phyloP scores from a whole-genome alignment of 2,329 filamentous ascomycete genomes.

The Mariannaea elegans region DNA sequence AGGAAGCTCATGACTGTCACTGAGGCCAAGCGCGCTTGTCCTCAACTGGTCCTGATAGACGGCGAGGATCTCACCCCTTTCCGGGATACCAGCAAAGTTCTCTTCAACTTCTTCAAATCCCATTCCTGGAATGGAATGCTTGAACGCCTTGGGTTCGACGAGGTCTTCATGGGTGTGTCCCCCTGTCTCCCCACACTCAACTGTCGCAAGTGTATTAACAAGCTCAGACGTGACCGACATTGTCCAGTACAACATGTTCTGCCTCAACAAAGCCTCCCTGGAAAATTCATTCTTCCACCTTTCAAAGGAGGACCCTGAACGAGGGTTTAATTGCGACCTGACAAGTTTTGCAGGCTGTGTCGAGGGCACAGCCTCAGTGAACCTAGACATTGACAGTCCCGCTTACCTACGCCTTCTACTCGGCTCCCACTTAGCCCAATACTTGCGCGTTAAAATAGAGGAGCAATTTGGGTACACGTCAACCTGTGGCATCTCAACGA shows the following conservation, averaged over 20 bases:
- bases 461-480: constrained; percentile 83
- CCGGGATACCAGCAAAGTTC: constrained; percentile 82
- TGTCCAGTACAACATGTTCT: constrained; percentile 79
- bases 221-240: constrained; percentile 80
- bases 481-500: constrained; percentile 87
- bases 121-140: constrained; percentile 82
- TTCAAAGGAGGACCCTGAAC: constrained; percentile 74
- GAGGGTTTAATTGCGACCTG: constrained; percentile 84
- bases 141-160: constrained; percentile 89
- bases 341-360: constrained; percentile 71
- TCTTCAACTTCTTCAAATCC: constrained; percentile 76
- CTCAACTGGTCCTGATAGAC: constrained; percentile 84
- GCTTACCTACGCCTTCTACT: constrained; percentile 72
- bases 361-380: constrained; percentile 39
- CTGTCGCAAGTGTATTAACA: background rate
- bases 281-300: constrained; percentile 81
- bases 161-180: constrained; percentile 67
- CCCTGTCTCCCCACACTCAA: background rate
- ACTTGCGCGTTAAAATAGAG: constrained; percentile 78
- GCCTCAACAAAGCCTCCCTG: constrained; percentile 74
- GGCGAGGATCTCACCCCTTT: constrained; percentile 89
- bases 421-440: constrained; percentile 81
- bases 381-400: constrained; percentile 44
- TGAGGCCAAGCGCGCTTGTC: constrained; percentile 82
- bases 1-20: constrained; percentile 86